phyloP scores from a whole-genome alignment of 257 asterid genomes.

The Jacaranda copaia region DNA sequence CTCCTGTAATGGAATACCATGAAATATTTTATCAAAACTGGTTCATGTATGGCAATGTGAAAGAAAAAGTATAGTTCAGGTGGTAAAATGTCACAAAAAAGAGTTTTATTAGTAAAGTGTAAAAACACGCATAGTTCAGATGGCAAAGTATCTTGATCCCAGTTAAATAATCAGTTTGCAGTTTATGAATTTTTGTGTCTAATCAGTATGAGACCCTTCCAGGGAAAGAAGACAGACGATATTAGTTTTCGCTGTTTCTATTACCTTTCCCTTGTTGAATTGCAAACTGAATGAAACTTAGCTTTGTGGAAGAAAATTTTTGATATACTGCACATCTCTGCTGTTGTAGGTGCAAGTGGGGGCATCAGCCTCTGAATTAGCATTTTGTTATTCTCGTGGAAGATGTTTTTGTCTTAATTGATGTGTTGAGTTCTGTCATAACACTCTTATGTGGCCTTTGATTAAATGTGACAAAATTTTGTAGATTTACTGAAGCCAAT shows the following conservation, averaged over 20 bases:
- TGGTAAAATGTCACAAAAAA: too few relatives aligned
- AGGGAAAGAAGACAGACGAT: background rate
- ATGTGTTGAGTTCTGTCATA: background rate
- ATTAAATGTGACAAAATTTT: background rate
- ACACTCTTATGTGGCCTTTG: background rate
- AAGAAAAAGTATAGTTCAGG: too few relatives aligned
- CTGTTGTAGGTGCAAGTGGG: constrained; percentile 1
- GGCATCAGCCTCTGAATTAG: background rate
- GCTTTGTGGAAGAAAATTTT: constrained; percentile 3
- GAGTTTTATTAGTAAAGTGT: too few relatives aligned
- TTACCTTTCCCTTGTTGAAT: background rate
- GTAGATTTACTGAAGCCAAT: constrained; percentile 14
- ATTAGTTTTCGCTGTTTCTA: background rate
- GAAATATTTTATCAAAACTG: too few relatives aligned
- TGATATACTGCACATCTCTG: background rate
- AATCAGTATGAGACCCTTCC: background rate
- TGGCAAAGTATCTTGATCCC: too few relatives aligned
- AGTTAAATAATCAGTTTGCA: background rate
- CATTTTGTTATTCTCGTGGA: constrained; percentile 1
- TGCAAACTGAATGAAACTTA: background rate
- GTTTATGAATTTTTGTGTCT: background rate
- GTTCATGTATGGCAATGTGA: too few relatives aligned
- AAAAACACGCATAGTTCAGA: too few relatives aligned
- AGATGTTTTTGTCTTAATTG: constrained; percentile 8
- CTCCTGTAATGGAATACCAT: too few relatives aligned